Base-by-base conservation (phyloP, 768 basidiomycete species). In the Clitopilus passeckerianus region DNA sequence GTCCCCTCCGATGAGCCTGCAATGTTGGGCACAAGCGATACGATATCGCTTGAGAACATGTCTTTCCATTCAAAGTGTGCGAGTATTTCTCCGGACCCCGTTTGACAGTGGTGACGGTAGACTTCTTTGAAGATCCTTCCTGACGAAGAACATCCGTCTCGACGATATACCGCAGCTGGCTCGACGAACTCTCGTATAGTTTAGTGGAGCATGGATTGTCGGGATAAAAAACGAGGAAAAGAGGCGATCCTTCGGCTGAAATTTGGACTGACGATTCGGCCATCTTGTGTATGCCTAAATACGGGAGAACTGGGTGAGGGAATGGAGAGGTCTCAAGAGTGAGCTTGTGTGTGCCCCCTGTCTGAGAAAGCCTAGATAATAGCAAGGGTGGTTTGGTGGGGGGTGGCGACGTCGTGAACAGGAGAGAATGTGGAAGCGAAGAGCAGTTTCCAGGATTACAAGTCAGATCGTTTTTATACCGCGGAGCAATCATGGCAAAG, bases 181-280 rank as follows among this genome's bases (percentile, higher is more conserved):
- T 44, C 10, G 57, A 61, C 10, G 60, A 35, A 30, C 33, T 60
- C n/a, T 64, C 63, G 14, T 46, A 61, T 5, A 64, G 59, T 6
- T 57, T 58, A 6, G 63, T 61, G 6, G 60, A 61, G 56, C 63
- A 61, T 24, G 63, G 63, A 35, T 64, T 57, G 52, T 64, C 63
- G 18, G 60, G 63, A 15, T 59, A 50, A 46, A 64, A 59, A 24
- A 54, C 27, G 18, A 64, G 44, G 46, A 22, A 50, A 22, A 18
- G 46, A 10, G 46, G 10, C 4, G 46, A 18, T 20, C 10, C 12
- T 23, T 20, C 46, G 37, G 37, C 27, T 30, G 27, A 30, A 41
- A 15, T 41, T 41, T 41, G 37, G n/a, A 41, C 37, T 41, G 37
- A 41, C 15, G 37, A 5, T 41, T 41, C 37, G 3, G 37, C 37